Base-by-base conservation (phyloP, 352 stramenopile species). In the Globisporangium paddicum region DNA sequence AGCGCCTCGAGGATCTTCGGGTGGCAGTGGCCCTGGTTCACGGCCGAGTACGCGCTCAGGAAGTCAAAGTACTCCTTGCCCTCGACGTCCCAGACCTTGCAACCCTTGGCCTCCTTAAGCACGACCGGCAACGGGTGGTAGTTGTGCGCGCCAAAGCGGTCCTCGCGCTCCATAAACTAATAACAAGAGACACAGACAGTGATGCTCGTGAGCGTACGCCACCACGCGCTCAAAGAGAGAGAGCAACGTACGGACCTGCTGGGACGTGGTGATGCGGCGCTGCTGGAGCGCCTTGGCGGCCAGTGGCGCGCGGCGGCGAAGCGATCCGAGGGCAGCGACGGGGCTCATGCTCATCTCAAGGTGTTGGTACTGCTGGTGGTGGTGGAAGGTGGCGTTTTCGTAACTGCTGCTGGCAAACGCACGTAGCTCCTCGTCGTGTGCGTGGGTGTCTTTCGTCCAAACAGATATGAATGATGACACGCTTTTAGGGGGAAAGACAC, bases 51-150 rank as follows among this genome's bases (percentile, higher is more conserved):
- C 37, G 88, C 88, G 62, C 85, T 98, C 50, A 99, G 72, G 58
- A 99, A 99, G 75, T 99, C 98, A 67, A 91, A 98, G 75, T 99
- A 99, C 79, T 98, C 80, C 54, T 97, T 97, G 32, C 94, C 96
- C 38, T 99, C 88, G 6, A 98, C 87, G 73, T 98, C 96, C 86
- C 89, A 99, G 46, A 99, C 92, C 63, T 98, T 93, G 63, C 96
- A 97, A 48, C 95, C 86, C 64, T 93, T 72, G 58, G 88, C 96
- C 50, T 90, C 83, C 11, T 71, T 77, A 19, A 99, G 77, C 45
- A 99, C 97, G 18, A 99, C 97, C 8, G 97, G 97, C 34, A 99
- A 74, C 42, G 98, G 98, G 69, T 98, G 84, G 77, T 99, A 99
- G 81, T 99, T 99, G 68, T 99, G 90, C 21, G 96, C 97, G 2